Conservation (phyloP, 73 alveolate genomes). For the Paraurostyla sp. region DNA sequence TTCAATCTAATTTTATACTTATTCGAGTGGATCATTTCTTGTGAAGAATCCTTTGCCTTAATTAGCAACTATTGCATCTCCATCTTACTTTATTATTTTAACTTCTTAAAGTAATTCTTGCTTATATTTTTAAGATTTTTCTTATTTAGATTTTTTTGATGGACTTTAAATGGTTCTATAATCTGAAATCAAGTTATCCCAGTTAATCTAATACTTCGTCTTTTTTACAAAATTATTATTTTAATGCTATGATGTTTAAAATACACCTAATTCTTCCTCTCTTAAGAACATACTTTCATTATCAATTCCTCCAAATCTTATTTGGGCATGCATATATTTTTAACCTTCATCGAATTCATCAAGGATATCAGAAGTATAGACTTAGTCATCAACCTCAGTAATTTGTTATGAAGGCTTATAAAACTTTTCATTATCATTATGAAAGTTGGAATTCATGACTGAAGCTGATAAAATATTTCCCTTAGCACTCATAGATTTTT, state of each 20-base stretch:
- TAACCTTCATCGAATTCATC: conserved; percentile 37
- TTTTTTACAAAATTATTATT: not conserved
- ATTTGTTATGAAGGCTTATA: not conserved
- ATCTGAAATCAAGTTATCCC: conserved; percentile 28
- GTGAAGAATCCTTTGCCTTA: conserved; percentile 37
- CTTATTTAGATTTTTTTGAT: not conserved
- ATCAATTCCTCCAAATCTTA: conserved; percentile 35
- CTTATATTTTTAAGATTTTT: not conserved
- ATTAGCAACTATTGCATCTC: conserved; percentile 40
- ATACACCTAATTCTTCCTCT: not conserved
- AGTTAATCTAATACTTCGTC: not conserved
- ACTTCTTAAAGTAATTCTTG: conserved; percentile 10
- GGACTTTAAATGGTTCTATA: conserved; percentile 20
- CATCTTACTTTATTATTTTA: conserved; percentile 1
- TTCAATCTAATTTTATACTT: not conserved
- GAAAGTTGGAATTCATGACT: not conserved
- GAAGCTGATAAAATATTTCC: not conserved
- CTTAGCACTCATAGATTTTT: conserved; percentile 36
- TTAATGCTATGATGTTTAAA: not conserved
- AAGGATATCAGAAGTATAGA: conserved; percentile 17
- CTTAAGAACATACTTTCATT: conserved; percentile 23
- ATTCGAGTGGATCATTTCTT: conserved; percentile 30
- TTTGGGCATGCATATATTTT: conserved; percentile 20
- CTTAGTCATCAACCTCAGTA: conserved; percentile 22
- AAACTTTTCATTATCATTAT: not conserved